Evolutionary conservation across 1,284 basidiomycete genomes (phyloP).

Genomic region (Cutaneotrichosporon sp.): DNA sequence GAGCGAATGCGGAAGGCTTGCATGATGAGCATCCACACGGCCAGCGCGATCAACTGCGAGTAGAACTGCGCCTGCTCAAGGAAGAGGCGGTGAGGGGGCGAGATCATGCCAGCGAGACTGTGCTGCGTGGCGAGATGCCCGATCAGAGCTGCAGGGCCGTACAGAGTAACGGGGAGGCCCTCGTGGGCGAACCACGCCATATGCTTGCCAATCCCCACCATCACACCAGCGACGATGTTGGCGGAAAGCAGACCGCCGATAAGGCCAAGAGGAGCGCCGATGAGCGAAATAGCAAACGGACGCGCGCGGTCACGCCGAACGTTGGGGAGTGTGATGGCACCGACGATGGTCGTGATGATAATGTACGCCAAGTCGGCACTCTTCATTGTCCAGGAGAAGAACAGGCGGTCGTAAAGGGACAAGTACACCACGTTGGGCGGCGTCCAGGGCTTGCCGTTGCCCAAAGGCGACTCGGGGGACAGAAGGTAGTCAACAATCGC

Average conservation of each 20-base stretch:
- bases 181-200: slow-evolving; percentile 64
- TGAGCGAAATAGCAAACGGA: slow-evolving; percentile 52
- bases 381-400: slow-evolving; percentile 64
- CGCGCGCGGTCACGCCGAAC: slow-evolving; percentile 39
- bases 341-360: slow-evolving; percentile 49
- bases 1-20: slow-evolving; percentile 49
- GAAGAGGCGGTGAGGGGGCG: slow-evolving; percentile 24
- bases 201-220: slow-evolving; percentile 62
- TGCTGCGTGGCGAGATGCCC: slow-evolving; percentile 43
- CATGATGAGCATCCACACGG: slow-evolving; percentile 51
- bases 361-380: slow-evolving; percentile 69
- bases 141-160: slow-evolving; percentile 64
- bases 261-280: slow-evolving; percentile 53
- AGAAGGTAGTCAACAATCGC: slow-evolving; percentile 78
- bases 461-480: slow-evolving; percentile 38
- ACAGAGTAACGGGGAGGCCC: slow-evolving; percentile 66
- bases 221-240: slow-evolving; percentile 68
- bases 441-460: slow-evolving; percentile 30
- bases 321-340: slow-evolving; percentile 43
- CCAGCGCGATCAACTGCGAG: slow-evolving; percentile 60
- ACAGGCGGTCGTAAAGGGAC: slow-evolving; percentile 63
- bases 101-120: slow-evolving; percentile 26
- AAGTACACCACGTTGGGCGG: slow-evolving; percentile 61
- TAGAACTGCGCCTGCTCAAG: slow-evolving; percentile 62
- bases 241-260: slow-evolving; percentile 56